Conservation (phyloP, 148 eudicot genomes). For the Cornus suecica region DNA sequence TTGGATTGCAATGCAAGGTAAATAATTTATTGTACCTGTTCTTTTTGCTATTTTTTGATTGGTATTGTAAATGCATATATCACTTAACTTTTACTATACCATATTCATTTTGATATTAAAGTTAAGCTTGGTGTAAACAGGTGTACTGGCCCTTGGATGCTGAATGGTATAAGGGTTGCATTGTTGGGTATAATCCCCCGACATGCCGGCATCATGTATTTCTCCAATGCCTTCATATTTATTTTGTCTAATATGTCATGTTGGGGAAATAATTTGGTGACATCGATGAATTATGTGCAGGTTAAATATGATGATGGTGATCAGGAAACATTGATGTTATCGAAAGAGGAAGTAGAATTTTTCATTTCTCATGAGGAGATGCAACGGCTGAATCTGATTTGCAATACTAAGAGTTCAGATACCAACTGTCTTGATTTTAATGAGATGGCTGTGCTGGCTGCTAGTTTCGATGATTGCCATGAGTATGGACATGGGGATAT, state of each 20-base stretch:
- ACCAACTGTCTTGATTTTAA: slow-evolving; percentile 61
- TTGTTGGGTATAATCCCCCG: slow-evolving; percentile 47
- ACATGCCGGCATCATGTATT: slow-evolving; percentile 66
- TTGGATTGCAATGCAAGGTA: slow-evolving; percentile 87
- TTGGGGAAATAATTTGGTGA: slow-evolving; percentile 11
- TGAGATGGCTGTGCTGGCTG: slow-evolving; percentile 83
- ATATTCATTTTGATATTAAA: not conserved
- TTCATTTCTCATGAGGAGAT: slow-evolving; percentile 61
- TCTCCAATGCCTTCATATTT: not conserved
- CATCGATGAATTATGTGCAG: slow-evolving; percentile 35
- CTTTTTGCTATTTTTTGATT: not conserved
- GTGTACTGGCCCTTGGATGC: slow-evolving; percentile 96
- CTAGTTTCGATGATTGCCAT: slow-evolving; percentile 75
- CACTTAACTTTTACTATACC: not conserved
- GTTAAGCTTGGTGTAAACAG: slow-evolving; percentile 31
- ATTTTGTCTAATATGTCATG: not conserved
- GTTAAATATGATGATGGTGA: slow-evolving; percentile 79
- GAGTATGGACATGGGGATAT: slow-evolving; percentile 88
- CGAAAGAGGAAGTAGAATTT: slow-evolving; percentile 69
- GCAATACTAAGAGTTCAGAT: slow-evolving; percentile 33
- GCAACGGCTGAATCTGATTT: slow-evolving; percentile 49
- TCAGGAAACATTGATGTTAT: slow-evolving; percentile 54
- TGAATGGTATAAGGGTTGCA: slow-evolving; percentile 68
- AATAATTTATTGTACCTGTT: slow-evolving; percentile 14
- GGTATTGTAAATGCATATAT: slow-evolving; percentile 1